Evolutionary conservation across 306 rosid species (phyloP).

Genomic region (Styphnolobium japonicum): DNA sequence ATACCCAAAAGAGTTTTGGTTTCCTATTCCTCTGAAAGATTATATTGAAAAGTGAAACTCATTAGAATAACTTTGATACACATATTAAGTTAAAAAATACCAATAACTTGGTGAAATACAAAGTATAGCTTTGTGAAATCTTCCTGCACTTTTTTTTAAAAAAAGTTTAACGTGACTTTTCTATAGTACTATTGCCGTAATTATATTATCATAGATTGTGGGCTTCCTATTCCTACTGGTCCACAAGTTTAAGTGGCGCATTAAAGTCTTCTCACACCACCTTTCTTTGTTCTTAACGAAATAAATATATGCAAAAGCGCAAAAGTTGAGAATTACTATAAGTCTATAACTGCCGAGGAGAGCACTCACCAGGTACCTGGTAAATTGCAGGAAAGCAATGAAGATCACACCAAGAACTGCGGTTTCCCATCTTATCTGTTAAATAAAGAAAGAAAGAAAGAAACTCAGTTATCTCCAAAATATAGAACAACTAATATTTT

Average conservation of each 20-base stretch:
- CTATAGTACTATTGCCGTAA: neutral
- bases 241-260: constrained; percentile 27
- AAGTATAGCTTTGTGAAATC: neutral
- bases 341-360: constrained; percentile 1
- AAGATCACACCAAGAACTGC: constrained; percentile 57
- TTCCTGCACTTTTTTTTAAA: neutral
- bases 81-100: neutral
- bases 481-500: neutral
- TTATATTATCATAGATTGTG: neutral
- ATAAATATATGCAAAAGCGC: neutral
- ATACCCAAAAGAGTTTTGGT: constrained; percentile 79
- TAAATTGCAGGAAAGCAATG: constrained; percentile 48
- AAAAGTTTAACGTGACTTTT: neutral
- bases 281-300: neutral
- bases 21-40: constrained; percentile 51
- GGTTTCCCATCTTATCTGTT: constrained; percentile 79
- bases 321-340: constrained; percentile 18
- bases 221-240: neutral
- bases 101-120: neutral
- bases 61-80: neutral
- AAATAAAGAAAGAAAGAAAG: neutral
- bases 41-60: neutral
- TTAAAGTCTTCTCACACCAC: neutral
- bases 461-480: neutral
- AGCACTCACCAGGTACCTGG: constrained; percentile 49